Conservation (phyloP, 1,139 yeast genomes). For the Yamadazyma jaroonii region DNA sequence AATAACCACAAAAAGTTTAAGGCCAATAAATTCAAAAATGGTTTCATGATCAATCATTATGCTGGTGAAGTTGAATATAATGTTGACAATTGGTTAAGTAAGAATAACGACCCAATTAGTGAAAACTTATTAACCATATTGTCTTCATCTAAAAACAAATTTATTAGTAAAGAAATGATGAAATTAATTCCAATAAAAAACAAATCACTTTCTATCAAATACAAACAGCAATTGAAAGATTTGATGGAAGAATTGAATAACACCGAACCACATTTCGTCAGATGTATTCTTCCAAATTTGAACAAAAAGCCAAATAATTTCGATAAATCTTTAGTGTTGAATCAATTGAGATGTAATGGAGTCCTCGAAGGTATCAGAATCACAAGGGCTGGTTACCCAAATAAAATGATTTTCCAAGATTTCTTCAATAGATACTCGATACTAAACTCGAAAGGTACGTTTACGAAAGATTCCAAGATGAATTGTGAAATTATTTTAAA, state of each 20-base stretch:
- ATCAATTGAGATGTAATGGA: conserved; percentile 94
- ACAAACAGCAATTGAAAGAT: conserved; percentile 74
- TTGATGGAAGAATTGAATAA: conserved; percentile 71
- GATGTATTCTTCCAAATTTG: conserved; percentile 92
- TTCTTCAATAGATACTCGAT: conserved; percentile 75
- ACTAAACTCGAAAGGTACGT: conserved; percentile 44
- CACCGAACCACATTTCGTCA: conserved; percentile 94
- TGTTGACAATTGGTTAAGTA: conserved; percentile 90
- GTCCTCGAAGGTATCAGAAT: conserved; percentile 97
- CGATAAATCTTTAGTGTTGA: conserved; percentile 75
- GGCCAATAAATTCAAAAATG: conserved; percentile 66
- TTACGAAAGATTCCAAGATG: conserved; percentile 54
- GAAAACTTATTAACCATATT: conserved; percentile 65
- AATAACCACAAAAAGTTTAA: conserved; percentile 60
- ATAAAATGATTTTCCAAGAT: conserved; percentile 79
- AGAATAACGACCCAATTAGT: conserved; percentile 90
- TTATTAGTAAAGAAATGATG: conserved; percentile 25
- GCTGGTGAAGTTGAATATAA: conserved; percentile 95
- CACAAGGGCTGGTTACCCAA: conserved; percentile 96
- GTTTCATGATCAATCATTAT: conserved; percentile 84
- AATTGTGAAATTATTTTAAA: conserved; percentile 69
- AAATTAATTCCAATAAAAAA: conserved; percentile 24
- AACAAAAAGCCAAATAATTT: conserved; percentile 68
- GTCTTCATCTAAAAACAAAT: conserved; percentile 52
- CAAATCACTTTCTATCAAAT: conserved; percentile 83